phyloP scores from a whole-genome alignment of 2,329 filamentous ascomycete species.

The Penicillium sp. region DNA sequence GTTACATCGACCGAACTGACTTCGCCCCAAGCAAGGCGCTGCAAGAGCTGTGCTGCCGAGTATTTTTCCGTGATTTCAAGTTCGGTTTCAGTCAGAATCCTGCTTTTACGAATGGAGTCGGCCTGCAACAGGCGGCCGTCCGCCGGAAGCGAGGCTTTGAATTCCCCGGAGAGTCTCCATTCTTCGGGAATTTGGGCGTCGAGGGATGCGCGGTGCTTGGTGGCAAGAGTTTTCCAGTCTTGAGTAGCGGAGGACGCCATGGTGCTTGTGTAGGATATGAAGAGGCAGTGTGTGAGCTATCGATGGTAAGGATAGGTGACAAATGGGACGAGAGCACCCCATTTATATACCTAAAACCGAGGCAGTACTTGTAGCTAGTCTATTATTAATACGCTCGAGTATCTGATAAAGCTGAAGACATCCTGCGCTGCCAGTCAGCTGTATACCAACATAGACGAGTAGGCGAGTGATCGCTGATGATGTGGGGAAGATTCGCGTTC shows the following conservation, averaged over 20 bases:
- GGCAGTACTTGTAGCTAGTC: neutral
- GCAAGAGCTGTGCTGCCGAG: conserved; percentile 39
- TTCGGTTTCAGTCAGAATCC: conserved; percentile 53
- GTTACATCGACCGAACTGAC: conserved; percentile 49
- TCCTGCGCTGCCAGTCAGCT: neutral
- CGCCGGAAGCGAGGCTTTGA: conserved; percentile 11
- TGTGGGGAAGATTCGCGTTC: neutral
- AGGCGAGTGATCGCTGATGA: neutral
- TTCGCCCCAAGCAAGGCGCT: conserved; percentile 29
- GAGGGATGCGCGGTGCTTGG: conserved; percentile 33
- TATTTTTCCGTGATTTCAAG: conserved; percentile 54
- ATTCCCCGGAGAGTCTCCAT: conserved; percentile 34
- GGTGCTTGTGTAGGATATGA: neutral
- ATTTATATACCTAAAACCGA: neutral
- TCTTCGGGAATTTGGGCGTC: conserved; percentile 37
- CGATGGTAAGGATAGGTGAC: neutral
- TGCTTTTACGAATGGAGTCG: conserved; percentile 24
- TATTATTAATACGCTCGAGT: neutral
- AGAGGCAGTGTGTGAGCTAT: neutral
- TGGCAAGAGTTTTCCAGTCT: conserved; percentile 29
- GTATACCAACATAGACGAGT: neutral
- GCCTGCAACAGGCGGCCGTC: conserved; percentile 11
- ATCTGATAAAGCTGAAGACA: neutral
- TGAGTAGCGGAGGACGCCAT: neutral
- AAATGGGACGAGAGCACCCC: neutral